Evolutionary conservation across 768 basidiomycete genomes (phyloP), one percentile per base, ranked within the genome.

Genomic region (Suillus weaverae): DNA sequence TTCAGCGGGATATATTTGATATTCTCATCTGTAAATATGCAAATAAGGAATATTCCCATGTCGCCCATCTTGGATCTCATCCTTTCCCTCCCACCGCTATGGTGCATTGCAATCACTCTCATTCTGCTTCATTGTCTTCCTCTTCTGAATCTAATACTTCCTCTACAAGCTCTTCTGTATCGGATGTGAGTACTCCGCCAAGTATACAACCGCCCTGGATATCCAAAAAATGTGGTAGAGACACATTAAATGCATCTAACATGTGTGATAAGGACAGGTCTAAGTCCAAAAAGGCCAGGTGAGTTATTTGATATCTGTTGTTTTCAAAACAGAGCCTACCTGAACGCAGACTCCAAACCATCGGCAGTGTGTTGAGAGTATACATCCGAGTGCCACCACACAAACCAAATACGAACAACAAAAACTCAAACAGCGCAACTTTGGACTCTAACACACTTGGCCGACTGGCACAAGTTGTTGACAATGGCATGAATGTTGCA

Each of bases 221-320:
- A 39, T 35, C 38, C 3, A 30, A 18, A 5, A 60, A 41, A 14
- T 20, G 14, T 11, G 38, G 18, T 20, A 59, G 30, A 20, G 57
- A 39, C 57, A n/a, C n/a, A n/a, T n/a, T n/a, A n/a, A n/a, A n/a
- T n/a, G 11, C 36, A 2, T 39, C 30, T 5, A 39, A 59, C n/a
- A 13, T 5, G 36, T 39, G 36, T 43, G 30, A 39, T 39, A 59
- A 59, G 35, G n/a, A 22, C 7, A 2, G 14, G 16, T 5, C 2
- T 3, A 59, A 59, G 57, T 22, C 30, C 30, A 59, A 59, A 57
- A 57, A 39, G 33, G 57, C 57, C 33, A 39, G 13, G 57, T 59
- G 2, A 39, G 33, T 16, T 18, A 22, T n/a, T 20, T 11, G 18
- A 36, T 36, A 39, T 26, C 36, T n/a, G 36, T 20, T n/a, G 44